These are phyloP conservation scores for Boletus huronensis DNA, from an alignment of 768 basidiomycete genomes.

Conservation along the genomic window DNA sequence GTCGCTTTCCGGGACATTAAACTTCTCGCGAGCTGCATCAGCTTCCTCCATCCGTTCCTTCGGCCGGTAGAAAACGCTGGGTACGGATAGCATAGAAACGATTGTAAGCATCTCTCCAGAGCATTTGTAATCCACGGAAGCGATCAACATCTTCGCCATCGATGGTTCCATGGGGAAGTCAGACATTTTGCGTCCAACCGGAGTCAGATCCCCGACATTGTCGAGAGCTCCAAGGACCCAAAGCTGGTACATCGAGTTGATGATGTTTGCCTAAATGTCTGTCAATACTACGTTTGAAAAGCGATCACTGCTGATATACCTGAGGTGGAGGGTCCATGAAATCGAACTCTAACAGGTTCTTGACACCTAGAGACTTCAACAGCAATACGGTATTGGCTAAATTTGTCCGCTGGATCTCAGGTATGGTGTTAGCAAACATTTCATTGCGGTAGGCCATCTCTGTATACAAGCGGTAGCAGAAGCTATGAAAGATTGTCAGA, in stretches of 20 bases:
- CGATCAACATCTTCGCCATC: conserved; percentile 97
- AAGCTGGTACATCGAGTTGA: conserved; percentile 99
- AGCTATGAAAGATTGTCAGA: conserved; percentile 43
- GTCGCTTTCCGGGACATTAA: conserved; percentile 97
- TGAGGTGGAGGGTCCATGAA: conserved; percentile 99
- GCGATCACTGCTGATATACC: conserved; percentile 37
- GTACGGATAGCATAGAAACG: conserved; percentile 98
- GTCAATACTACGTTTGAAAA: background rate
- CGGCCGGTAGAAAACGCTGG: conserved; percentile 95
- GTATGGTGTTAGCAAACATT: conserved; percentile 92
- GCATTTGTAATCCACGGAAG: conserved; percentile 86
- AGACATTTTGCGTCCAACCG: conserved; percentile 93
- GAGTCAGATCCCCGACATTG: conserved; percentile 95
- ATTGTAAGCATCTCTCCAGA: conserved; percentile 97
- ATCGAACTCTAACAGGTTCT: conserved; percentile 96
- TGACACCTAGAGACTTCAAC: conserved; percentile 94
- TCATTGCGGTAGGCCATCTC: conserved; percentile 97
- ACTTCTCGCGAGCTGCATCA: conserved; percentile 96
- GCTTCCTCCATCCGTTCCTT: conserved; percentile 97
- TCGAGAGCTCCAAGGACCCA: conserved; percentile 98
- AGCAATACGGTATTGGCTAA: conserved; percentile 94
- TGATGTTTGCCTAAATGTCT: conserved; percentile 74
- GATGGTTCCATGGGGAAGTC: conserved; percentile 99
- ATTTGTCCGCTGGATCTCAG: conserved; percentile 98
- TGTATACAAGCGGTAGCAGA: conserved; percentile 95